Base-by-base conservation (phyloP, 139 green algal species). In the Chlorella sp. region DNA sequence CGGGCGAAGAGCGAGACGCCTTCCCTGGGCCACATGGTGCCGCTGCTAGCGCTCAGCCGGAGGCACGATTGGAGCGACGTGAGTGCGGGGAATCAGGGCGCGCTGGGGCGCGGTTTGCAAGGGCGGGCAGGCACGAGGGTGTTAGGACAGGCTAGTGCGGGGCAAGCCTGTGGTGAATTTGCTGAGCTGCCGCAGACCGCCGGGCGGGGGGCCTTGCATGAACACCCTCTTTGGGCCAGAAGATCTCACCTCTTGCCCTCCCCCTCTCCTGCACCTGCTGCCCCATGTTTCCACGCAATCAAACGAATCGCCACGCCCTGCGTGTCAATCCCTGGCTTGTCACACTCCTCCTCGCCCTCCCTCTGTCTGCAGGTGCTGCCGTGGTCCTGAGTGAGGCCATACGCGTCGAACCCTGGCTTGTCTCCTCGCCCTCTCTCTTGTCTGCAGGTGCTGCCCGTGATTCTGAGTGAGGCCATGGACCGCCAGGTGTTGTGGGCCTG, bases 401-500 rank as follows among this genome's bases (percentile, higher is more conserved):
- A 24, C 19, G 71, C n/a, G 4, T 19, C 77, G 7, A 21, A n/a
- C 53, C 18, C 18, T 21, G 18, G 37, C 39, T 7, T 21, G 40
- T 40, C 2, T 40, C 19, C 39, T 11, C 26, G 19, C 60, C 28
- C 30, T 81, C 19, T 57, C 76, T 5, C 76, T 5, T 1, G 1
- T 14, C 40, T 34, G 39, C 81, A 86, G 81, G 69, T 90, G 79
- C 39, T 69, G 40, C 64, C 26, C 9, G 40, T 83, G 48, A 26
- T 92, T 30, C 79, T 92, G 80, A 22, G 57, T 2, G 90, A 92
- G 80, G 18, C 66, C 0, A 24, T 90, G 34, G 80, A 90, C 80
- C 32, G 90, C 19, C 80, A 84, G 53, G 80, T 92, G 36, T 79
- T 92, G 48, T 92, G 90, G 90, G 89, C 90, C 61, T 92, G 90